Evolutionary conservation across 192 early-diverging fungal species (phyloP).

Genomic region (Backusella circina): DNA sequence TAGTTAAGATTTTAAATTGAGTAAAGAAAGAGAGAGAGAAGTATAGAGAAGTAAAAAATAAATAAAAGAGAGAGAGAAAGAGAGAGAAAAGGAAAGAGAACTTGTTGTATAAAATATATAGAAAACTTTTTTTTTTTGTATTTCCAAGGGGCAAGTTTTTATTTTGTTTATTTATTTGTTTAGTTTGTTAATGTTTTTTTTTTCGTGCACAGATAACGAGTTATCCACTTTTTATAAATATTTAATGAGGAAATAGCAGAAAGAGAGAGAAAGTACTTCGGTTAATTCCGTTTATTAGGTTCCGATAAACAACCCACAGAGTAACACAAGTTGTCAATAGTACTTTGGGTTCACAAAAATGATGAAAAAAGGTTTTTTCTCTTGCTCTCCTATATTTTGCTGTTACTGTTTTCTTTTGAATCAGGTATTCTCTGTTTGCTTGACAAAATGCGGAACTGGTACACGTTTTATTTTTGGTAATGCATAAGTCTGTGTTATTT

Average conservation of each 20-base stretch:
- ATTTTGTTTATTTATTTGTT: background rate
- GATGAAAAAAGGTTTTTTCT: background rate
- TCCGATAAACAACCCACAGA: background rate
- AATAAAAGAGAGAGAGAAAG: background rate
- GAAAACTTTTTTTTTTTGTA: background rate
- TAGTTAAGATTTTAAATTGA: background rate
- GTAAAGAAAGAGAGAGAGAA: background rate
- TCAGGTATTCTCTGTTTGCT: background rate
- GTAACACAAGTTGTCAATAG: conserved; percentile 7
- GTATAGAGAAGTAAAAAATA: background rate
- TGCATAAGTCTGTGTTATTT: background rate
- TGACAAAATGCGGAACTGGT: background rate
- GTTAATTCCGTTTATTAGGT: background rate
- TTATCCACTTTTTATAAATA: background rate
- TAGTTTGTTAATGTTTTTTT: background rate
- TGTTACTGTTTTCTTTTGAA: background rate
- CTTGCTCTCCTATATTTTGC: background rate
- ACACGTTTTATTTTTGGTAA: background rate
- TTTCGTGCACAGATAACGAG: conserved; percentile 9
- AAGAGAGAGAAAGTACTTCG: background rate
- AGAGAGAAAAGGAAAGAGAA: background rate
- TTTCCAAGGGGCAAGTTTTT: background rate
- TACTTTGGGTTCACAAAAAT: background rate
- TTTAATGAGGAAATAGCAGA: background rate
- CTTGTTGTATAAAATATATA: background rate